Evolutionary conservation across 2,329 filamentous ascomycete genomes (phyloP), one percentile per base, ranked within the genome.

Genomic region (Fusarium sp.): DNA sequence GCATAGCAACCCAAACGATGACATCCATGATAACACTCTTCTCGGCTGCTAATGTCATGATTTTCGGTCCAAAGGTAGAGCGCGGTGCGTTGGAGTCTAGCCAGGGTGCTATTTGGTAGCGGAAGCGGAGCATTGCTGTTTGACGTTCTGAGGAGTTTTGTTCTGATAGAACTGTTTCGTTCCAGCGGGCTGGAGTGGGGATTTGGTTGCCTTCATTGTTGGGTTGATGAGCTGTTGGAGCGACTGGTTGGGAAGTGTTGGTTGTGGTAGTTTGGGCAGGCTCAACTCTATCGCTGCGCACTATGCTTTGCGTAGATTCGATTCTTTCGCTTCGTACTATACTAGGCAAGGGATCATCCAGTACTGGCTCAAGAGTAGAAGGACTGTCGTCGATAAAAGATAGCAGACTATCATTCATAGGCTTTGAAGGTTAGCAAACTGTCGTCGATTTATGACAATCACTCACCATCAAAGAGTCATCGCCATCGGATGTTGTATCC

Each of bases 91-190:
- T 68, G 2, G 66, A 69, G 13, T 68, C 65, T 10, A 68, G 41
- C 66, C 66, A 68, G 5, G 66, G 66, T 8, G 51, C 59, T 37
- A 68, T 59, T 7, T 68, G 65, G 3, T 68, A 68, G 5, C 59
- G 54, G 42, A 68, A 68, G 0, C 65, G 66, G n/a, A 69, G 66
- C 60, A 68, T 69, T 1, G 66, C 66, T 10, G 65, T 65, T 45
- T 68, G 66, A 12, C 64, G 37, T 20, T 68, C 66, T n/a, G 59
- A 65, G 2, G 49, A 65, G 9, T 46, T 69, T 10, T 66, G 63
- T 14, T 66, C 63, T 0, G 62, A 61, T 0, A 66, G 45, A 5
- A 66, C 62, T 4, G 63, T 66, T 20, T 68, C 66, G 41, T 68
- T 65, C 61, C 61, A 64, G 8, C 61, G 23, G 4, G 61, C 55